These are phyloP conservation scores for Rhodomyrtus tomentosa DNA, from an alignment of 345 rosid genomes.

Conservation along the genomic window DNA sequence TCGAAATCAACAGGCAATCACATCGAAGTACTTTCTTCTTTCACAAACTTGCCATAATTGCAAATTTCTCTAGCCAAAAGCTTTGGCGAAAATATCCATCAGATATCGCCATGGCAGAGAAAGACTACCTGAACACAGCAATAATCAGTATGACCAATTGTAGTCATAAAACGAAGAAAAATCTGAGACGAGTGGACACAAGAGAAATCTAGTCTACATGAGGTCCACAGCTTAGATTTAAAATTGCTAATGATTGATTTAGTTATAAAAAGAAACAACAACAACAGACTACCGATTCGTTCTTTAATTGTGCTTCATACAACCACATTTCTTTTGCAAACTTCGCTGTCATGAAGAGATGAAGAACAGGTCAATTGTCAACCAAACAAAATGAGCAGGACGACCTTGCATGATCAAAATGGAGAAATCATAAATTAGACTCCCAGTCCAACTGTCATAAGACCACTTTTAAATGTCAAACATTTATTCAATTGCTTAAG, in stretches of 20 bases:
- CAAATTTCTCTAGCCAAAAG: no score
- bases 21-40: no score
- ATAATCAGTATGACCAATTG: no score
- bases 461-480: no score
- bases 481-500: no score
- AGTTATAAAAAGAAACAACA: background rate
- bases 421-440: background rate
- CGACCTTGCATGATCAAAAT: background rate
- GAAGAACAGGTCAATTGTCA: background rate
- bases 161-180: no score
- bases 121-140: no score
- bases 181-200: no score
- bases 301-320: background rate
- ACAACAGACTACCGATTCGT: background rate
- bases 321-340: background rate
- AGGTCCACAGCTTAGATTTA: background rate
- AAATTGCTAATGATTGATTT: background rate
- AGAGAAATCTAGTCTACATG: background rate
- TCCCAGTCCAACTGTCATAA: background rate
- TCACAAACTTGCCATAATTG: no score
- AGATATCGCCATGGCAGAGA: no score
- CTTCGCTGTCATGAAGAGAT: background rate
- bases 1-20: no score
- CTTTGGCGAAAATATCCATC: no score
- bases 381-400: background rate